These are phyloP conservation scores for Hypsizygus marmoreus DNA, from an alignment of 768 basidiomycete species.

Conservation along the genomic window DNA sequence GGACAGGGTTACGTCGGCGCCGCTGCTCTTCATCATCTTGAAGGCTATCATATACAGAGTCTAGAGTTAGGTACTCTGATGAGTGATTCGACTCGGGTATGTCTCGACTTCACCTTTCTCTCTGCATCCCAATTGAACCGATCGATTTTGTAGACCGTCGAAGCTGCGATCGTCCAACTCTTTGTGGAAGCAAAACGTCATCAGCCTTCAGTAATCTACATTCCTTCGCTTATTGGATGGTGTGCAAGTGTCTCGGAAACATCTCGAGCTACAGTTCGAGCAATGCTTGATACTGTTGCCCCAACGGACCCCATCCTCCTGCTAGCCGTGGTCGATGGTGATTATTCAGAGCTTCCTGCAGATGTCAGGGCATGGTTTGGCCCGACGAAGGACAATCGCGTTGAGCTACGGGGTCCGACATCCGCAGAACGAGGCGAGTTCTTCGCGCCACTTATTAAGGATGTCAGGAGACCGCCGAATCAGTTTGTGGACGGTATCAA, in stretches of 20 bases:
- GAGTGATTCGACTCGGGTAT: conserved; percentile 85
- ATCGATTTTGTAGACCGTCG: conserved; percentile 60
- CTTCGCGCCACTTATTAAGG: conserved; percentile 72
- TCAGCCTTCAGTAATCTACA: conserved; percentile 94
- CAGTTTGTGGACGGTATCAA: conserved; percentile 89
- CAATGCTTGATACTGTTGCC: conserved; percentile 88
- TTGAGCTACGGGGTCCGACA: conserved; percentile 59
- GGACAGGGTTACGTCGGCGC: conserved; percentile 90
- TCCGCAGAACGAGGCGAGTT: conserved; percentile 64
- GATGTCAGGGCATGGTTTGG: conserved; percentile 96
- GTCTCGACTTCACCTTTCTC: conserved; percentile 23
- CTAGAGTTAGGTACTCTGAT: conserved; percentile 88
- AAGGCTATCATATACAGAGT: conserved; percentile 94
- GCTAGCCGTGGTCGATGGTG: conserved; percentile 85
- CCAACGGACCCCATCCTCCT: conserved; percentile 94
- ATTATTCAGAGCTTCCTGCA: conserved; percentile 63
- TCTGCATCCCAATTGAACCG: too few relatives aligned
- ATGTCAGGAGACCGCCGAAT: conserved; percentile 76
- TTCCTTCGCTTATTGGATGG: conserved; percentile 88
- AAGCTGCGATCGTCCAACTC: conserved; percentile 91
- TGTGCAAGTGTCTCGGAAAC: conserved; percentile 83
- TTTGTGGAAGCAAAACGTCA: conserved; percentile 97
- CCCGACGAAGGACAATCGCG: conserved; percentile 66
- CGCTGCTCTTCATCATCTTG: conserved; percentile 89
- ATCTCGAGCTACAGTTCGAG: conserved; percentile 79